Percentiles rank a stretch among this genome's conserved stretches.
Conservation (phyloP, 257 asterid genomes). For the Capsicum chinense region DNA sequence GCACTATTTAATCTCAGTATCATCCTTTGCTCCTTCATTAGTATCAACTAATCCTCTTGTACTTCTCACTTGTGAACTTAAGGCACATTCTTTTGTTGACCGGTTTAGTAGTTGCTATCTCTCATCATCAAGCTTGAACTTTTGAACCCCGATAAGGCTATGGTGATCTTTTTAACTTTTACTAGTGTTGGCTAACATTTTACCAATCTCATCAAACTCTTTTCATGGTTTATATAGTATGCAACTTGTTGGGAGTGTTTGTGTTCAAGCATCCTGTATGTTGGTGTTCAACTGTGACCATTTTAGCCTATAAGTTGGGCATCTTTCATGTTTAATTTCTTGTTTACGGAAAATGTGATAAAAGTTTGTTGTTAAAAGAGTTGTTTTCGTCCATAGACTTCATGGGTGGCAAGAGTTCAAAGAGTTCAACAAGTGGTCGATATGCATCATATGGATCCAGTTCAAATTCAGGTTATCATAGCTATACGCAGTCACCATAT, state of each 20-base stretch:
- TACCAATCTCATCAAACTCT: not conserved
- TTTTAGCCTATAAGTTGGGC: not conserved
- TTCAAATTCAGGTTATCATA: slow-evolving; percentile 54
- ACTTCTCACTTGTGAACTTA: not conserved
- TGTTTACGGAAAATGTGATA: not conserved
- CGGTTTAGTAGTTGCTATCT: not conserved
- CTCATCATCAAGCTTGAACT: slow-evolving; percentile 14
- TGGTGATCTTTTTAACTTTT: not conserved
- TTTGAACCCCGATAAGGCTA: not conserved
- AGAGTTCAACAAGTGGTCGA: slow-evolving; percentile 63
- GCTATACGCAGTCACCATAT: slow-evolving; percentile 57
- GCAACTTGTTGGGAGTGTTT: not conserved
- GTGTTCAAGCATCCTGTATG: not conserved
- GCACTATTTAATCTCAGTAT: not conserved
- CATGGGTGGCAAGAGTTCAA: slow-evolving; percentile 90
- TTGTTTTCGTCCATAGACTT: slow-evolving; percentile 23
- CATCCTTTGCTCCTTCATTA: not conserved
- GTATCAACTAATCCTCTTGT: not conserved
- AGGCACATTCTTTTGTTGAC: not conserved
- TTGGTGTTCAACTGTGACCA: not conserved
- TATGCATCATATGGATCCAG: slow-evolving; percentile 74
- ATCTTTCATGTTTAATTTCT: not conserved
- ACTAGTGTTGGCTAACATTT: not conserved
- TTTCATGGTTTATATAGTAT: not conserved
- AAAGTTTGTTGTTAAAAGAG: slow-evolving; percentile 16